phyloP scores from a whole-genome alignment of 805 yeast genomes.

The Teunomyces cretensis region DNA sequence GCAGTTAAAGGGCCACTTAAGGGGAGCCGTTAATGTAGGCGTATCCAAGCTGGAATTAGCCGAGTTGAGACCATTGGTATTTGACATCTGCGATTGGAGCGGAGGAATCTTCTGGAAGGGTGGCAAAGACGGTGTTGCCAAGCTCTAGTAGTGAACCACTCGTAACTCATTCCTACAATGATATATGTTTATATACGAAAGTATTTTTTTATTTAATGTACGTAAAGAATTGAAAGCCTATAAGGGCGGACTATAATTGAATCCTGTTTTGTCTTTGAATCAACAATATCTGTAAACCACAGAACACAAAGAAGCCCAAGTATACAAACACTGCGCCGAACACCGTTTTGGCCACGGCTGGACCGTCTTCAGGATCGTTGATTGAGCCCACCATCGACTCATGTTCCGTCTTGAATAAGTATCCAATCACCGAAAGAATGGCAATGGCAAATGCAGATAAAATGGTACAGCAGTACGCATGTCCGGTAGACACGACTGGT shows the following conservation, averaged over 20 bases:
- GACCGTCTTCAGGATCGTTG: slow-evolving; percentile 89
- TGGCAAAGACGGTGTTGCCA: slow-evolving; percentile 60
- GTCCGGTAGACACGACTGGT: slow-evolving; percentile 56
- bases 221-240: neutral
- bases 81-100: slow-evolving; percentile 70
- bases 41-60: slow-evolving; percentile 62
- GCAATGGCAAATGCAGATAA: slow-evolving; percentile 90
- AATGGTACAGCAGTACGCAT: slow-evolving; percentile 95
- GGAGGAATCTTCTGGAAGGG: slow-evolving; percentile 49
- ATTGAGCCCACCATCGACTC: slow-evolving; percentile 93
- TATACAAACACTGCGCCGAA: slow-evolving; percentile 88
- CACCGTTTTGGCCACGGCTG: slow-evolving; percentile 88
- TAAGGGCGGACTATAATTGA: slow-evolving; percentile 27
- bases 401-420: slow-evolving; percentile 73
- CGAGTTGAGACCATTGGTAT: slow-evolving; percentile 59
- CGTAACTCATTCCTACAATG: neutral
- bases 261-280: slow-evolving; percentile 67
- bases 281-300: slow-evolving; percentile 79
- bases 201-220: neutral
- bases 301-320: slow-evolving; percentile 74
- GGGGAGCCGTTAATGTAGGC: slow-evolving; percentile 82
- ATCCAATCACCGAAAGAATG: slow-evolving; percentile 81
- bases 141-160: slow-evolving; percentile 31
- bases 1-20: slow-evolving; percentile 85
- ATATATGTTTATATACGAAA: neutral